A percentile compares a stretch with the other conserved stretches of the same genome.
Evolutionary conservation across 1,139 yeast genomes (phyloP).

Genomic region (Sugiyamaella sp.): DNA sequence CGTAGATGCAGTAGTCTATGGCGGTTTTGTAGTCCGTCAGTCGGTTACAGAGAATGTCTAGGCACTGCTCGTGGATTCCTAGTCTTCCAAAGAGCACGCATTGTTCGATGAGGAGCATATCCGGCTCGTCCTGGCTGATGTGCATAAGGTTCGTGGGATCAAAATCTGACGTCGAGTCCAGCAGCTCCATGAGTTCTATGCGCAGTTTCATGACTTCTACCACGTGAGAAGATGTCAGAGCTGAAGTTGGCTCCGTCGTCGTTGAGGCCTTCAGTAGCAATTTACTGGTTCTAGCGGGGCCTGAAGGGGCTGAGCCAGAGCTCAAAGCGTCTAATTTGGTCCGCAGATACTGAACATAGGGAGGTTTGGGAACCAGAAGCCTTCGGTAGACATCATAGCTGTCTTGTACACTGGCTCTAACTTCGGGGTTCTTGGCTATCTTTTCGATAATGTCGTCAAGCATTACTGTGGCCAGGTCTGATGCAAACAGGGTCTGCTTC

Average conservation of each 20-base stretch:
- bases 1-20: constrained; percentile 40
- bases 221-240: not conserved
- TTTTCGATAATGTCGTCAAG: constrained; percentile 42
- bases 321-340: constrained; percentile 14
- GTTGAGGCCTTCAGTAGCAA: constrained; percentile 12
- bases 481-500: constrained; percentile 36
- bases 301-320: not conserved
- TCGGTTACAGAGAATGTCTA: constrained; percentile 39
- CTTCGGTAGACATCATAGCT: constrained; percentile 38
- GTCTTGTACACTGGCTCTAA: constrained; percentile 29
- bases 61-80: constrained; percentile 41
- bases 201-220: constrained; percentile 31
- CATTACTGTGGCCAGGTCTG: constrained; percentile 43
- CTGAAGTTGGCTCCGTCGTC: not conserved
- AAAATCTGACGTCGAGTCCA: constrained; percentile 35
- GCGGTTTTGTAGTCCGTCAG: constrained; percentile 44
- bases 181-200: constrained; percentile 36
- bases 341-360: constrained; percentile 39
- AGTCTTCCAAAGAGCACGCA: constrained; percentile 42
- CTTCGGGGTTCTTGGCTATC: constrained; percentile 28
- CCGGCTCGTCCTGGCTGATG: constrained; percentile 37
- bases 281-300: constrained; percentile 8
- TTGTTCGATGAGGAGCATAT: constrained; percentile 40
- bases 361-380: constrained; percentile 43
- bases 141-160: constrained; percentile 35